phyloP scores from a whole-genome alignment of 805 yeast genomes.

The Blastobotrys chiropterorum region DNA sequence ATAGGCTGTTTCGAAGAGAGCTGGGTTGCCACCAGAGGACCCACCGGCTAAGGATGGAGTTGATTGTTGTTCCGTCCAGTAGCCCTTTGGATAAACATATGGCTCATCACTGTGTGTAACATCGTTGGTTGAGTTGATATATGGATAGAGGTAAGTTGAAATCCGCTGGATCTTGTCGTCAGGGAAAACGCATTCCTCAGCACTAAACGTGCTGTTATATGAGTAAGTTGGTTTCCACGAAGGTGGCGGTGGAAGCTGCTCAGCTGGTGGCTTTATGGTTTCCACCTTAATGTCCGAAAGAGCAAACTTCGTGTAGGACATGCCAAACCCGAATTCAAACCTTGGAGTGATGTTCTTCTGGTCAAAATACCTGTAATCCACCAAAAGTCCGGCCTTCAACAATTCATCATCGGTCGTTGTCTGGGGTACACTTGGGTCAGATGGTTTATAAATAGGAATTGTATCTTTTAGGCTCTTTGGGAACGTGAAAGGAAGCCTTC shows the following conservation, averaged over 20 bases:
- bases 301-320: conserved; percentile 44
- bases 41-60: conserved; percentile 34
- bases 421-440: no score
- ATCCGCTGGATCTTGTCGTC: conserved; percentile 30
- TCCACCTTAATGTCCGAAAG: not conserved
- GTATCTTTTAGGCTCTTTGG: conserved; percentile 46
- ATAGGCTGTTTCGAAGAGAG: conserved; percentile 49
- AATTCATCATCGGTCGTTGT: conserved; percentile 18
- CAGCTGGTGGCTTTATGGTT: not conserved
- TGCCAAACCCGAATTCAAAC: conserved; percentile 57
- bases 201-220: not conserved
- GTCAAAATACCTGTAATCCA: conserved; percentile 55
- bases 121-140: no score
- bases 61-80: conserved; percentile 28
- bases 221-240: not conserved
- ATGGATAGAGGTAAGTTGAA: conserved; percentile 11
- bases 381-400: conserved; percentile 37
- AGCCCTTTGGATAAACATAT: conserved; percentile 35
- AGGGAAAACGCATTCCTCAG: conserved; percentile 18
- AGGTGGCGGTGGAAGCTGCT: not conserved
- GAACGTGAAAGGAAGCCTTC: conserved; percentile 56
- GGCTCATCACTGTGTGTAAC: no score
- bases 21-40: conserved; percentile 51
- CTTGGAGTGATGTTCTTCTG: conserved; percentile 50
- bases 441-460: conserved; percentile 43